These are phyloP conservation scores for Venustampulla echinocandica DNA, from an alignment of 495 filamentous ascomycete genomes.

Conservation along the genomic window DNA sequence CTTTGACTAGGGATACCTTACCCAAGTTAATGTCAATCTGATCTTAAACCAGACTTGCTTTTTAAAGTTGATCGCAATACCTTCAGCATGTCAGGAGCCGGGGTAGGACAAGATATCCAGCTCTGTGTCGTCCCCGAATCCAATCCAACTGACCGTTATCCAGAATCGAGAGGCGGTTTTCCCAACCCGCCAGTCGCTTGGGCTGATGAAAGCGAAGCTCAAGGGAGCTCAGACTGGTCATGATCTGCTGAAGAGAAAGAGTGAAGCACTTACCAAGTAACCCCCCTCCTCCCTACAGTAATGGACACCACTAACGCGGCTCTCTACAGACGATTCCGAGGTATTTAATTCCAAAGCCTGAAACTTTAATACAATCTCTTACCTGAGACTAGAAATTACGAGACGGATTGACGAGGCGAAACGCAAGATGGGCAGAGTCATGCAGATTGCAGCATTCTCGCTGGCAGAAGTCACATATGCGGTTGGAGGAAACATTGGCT, in stretches of 20 bases:
- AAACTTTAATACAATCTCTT: not conserved
- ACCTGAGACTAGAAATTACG: conserved; percentile 60
- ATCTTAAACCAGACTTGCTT: too few relatives aligned
- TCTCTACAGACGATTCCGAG: conserved; percentile 68
- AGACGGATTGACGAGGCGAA: conserved; percentile 97
- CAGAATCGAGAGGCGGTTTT: conserved; percentile 92
- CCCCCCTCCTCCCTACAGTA: conserved; percentile 9
- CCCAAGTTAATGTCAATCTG: too few relatives aligned
- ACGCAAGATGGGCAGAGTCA: conserved; percentile 98
- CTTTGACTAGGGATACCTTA: too few relatives aligned
- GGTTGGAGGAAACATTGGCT: conserved; percentile 89
- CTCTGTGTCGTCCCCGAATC: conserved; percentile 8
- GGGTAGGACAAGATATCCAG: conserved; percentile 36
- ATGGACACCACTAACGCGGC: conserved; percentile 3
- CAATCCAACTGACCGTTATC: conserved; percentile 4
- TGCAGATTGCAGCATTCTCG: conserved; percentile 98
- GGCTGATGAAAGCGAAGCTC: conserved; percentile 95
- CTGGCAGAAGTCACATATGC: conserved; percentile 97
- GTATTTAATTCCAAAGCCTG: conserved; percentile 35
- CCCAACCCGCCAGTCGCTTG: conserved; percentile 92
- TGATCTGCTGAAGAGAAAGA: conserved; percentile 82
- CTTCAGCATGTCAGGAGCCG: conserved; percentile 50
- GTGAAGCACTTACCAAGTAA: conserved; percentile 85
- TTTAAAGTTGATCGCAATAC: too few relatives aligned
- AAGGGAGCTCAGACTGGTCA: conserved; percentile 92